These are phyloP conservation scores for Salix brachista DNA, from an alignment of 345 rosid genomes.

Conservation along the genomic window DNA sequence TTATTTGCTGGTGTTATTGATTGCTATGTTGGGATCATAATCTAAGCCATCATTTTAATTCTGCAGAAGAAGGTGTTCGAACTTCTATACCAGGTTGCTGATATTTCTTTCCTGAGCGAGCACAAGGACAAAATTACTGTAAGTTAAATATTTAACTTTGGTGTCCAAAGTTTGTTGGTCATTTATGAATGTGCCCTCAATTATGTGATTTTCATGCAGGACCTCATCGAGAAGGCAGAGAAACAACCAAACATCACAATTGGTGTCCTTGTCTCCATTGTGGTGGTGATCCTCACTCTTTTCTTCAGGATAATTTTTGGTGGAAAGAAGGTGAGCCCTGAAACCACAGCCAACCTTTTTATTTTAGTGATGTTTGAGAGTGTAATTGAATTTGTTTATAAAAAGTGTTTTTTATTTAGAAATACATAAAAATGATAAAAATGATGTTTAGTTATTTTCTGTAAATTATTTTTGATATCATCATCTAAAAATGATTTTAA, in stretches of 20 bases:
- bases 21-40: neutral
- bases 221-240: slow-evolving; percentile 71
- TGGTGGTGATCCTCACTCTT: slow-evolving; percentile 43
- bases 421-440: too few relatives aligned
- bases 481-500: too few relatives aligned
- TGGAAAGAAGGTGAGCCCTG: slow-evolving; percentile 51
- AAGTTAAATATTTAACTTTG: slow-evolving; percentile 15
- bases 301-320: slow-evolving; percentile 59
- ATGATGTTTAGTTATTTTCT: too few relatives aligned
- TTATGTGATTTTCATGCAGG: slow-evolving; percentile 29
- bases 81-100: slow-evolving; percentile 66
- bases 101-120: slow-evolving; percentile 57
- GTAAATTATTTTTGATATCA: too few relatives aligned
- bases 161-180: neutral
- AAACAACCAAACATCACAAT: slow-evolving; percentile 59
- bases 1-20: neutral
- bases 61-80: slow-evolving; percentile 48
- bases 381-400: too few relatives aligned
- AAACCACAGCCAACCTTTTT: neutral
- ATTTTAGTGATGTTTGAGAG: too few relatives aligned
- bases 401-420: too few relatives aligned
- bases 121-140: slow-evolving; percentile 57
- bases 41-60: neutral
- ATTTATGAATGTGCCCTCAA: slow-evolving; percentile 4
- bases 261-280: slow-evolving; percentile 49